A percentile compares a stretch with the other conserved stretches of the same genome.
These are phyloP conservation scores for Dictyophora rubrovolvata DNA, from an alignment of 768 basidiomycete genomes.

Conservation along the genomic window DNA sequence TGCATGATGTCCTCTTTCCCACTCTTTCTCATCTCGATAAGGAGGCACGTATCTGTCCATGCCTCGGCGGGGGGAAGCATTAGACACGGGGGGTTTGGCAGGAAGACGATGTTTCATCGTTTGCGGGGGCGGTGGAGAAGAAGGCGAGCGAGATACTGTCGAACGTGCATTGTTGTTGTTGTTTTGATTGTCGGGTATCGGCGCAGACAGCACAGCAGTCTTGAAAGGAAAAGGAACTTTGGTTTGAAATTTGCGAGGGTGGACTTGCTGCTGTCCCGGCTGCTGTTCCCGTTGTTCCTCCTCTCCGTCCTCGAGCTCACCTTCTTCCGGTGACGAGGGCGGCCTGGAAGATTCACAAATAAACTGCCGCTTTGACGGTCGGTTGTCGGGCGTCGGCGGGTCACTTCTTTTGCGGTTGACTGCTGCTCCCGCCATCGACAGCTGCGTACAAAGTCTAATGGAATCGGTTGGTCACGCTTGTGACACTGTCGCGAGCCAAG, in stretches of 20 bases:
- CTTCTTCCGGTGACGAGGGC: slow-evolving; percentile 70
- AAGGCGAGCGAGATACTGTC: slow-evolving; percentile 19
- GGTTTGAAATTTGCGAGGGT: not conserved
- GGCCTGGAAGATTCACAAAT: not conserved
- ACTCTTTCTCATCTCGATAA: not conserved
- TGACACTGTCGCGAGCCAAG: not conserved
- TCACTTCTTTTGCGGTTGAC: slow-evolving; percentile 42
- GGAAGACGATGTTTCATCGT: slow-evolving; percentile 23
- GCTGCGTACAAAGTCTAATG: not conserved
- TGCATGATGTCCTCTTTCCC: not conserved
- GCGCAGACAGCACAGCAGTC: not conserved
- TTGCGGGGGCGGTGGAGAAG: slow-evolving; percentile 14
- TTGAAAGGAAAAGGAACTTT: slow-evolving; percentile 1
- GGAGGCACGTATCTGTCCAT: slow-evolving; percentile 13
- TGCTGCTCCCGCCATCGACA: not conserved
- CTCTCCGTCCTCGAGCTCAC: slow-evolving; percentile 57
- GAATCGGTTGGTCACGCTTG: not conserved
- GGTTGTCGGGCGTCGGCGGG: slow-evolving; percentile 39
- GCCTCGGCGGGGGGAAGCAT: slow-evolving; percentile 11
- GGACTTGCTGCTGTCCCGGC: not conserved
- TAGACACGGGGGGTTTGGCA: slow-evolving; percentile 11
- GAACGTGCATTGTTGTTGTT: slow-evolving; percentile 9
- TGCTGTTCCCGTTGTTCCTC: not conserved
- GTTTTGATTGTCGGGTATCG: slow-evolving; percentile 33
- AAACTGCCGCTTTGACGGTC: slow-evolving; percentile 44